Evolutionary conservation across 345 rosid genomes (phyloP), one percentile per base, ranked within the genome.

Genomic region (Citrus cavaleriei): DNA sequence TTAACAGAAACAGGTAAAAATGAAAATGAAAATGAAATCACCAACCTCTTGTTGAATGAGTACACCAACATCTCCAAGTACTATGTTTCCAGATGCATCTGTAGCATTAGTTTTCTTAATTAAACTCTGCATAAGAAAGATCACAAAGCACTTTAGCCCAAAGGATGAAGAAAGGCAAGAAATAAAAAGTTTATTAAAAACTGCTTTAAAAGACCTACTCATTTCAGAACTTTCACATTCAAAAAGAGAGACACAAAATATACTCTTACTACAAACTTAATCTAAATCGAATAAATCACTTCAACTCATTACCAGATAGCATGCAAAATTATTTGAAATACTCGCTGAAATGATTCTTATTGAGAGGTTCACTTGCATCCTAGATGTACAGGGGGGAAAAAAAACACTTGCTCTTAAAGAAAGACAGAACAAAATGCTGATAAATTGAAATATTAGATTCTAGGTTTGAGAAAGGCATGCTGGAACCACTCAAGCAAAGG

Each of bases 11-110:
- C 3, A 6, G 16, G 34, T 5, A 38, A 73, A 55, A 5, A 35
- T 35, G 7, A 35, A 35, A 19, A 30, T 3, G 21, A 71, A 68
- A 79, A 34, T 28, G 75, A 51, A 72, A 75, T 70, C 74, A 84
- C 92, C 81, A 77, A 93, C 99, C 99, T 92, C 98, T 84, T 94
- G 99, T 83, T 97, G 99, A 77, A 94, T 84, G 86, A 87, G 89
- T 8, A 97, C 98, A 79, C 98, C 98, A 37, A 94, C 76, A 84
- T 97, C 98, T 73, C 99, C 92, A 40, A 97, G 76, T 68, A 97
- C 90, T 61, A 82, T 65, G 86, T 97, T 97, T 80, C 99, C 98
- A 42, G 99, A 97, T 78, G 98, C 98, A 91, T 94, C 98, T 66
- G 72, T 94, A 12, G 98, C 98, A 77, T 94, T 97, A 35, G 95